These are phyloP conservation scores for Aspergillus felis DNA, from an alignment of 2,329 filamentous ascomycete genomes.

Conservation along the genomic window DNA sequence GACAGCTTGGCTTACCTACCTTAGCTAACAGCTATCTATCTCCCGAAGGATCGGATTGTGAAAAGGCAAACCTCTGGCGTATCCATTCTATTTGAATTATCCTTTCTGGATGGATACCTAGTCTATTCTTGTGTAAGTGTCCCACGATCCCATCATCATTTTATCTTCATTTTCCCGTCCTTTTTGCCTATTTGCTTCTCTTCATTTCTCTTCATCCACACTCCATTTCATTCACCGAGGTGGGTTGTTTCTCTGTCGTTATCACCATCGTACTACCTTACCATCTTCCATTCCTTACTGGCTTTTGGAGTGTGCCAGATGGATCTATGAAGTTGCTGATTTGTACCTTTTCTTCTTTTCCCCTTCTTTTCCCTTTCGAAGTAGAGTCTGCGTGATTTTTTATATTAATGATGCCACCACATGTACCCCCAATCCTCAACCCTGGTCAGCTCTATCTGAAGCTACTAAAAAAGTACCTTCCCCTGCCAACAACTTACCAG, in stretches of 20 bases:
- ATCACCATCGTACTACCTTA: not conserved
- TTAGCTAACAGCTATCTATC: slow-evolving; percentile 4
- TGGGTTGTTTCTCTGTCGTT: not conserved
- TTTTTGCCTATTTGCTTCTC: slow-evolving; percentile 1
- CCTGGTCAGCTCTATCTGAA: not conserved
- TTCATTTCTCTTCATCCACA: not conserved
- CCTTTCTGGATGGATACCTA: not conserved
- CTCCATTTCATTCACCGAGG: not conserved
- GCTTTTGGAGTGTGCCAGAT: not conserved
- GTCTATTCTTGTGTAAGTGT: slow-evolving; percentile 4
- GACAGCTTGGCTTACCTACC: slow-evolving; percentile 17
- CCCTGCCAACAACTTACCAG: slow-evolving; percentile 1
- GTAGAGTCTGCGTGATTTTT: not conserved
- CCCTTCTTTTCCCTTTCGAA: slow-evolving; percentile 3
- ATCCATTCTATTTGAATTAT: not conserved
- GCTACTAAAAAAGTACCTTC: not conserved
- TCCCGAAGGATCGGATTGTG: slow-evolving; percentile 12
- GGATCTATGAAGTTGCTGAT: not conserved
- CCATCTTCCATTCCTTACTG: not conserved
- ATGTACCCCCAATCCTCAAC: not conserved
- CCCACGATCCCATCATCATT: not conserved
- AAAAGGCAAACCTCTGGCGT: slow-evolving; percentile 9
- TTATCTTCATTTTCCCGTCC: not conserved
- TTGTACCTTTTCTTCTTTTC: slow-evolving; percentile 1
- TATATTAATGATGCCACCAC: not conserved